These are phyloP conservation scores for Mycena epipterygia DNA, from an alignment of 768 basidiomycete genomes.

Conservation along the genomic window DNA sequence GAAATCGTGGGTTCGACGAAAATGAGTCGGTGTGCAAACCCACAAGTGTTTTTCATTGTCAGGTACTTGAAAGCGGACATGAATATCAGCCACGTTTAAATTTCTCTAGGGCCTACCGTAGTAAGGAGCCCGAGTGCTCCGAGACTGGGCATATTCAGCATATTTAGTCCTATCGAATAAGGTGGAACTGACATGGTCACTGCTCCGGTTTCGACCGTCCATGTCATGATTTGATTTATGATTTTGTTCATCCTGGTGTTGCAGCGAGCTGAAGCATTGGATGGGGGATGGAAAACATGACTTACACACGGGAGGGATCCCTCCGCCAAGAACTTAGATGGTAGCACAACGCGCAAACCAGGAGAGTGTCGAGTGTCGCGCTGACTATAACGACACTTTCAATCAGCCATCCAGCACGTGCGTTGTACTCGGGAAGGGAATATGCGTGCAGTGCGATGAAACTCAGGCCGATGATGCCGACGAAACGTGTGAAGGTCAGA, in stretches of 20 bases:
- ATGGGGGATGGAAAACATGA: neutral
- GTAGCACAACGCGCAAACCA: neutral
- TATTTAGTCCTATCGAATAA: too few relatives aligned
- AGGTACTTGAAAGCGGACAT: neutral
- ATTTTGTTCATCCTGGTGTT: neutral
- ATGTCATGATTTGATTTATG: slow-evolving; percentile 6
- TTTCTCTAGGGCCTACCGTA: neutral
- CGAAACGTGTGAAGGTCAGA: neutral
- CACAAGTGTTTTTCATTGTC: neutral
- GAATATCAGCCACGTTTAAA: neutral
- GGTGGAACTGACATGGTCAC: neutral
- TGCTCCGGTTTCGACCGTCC: neutral
- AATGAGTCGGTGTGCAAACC: neutral
- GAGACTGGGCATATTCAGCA: neutral
- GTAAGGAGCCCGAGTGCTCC: neutral
- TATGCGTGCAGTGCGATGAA: neutral
- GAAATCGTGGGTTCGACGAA: neutral
- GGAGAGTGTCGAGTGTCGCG: neutral
- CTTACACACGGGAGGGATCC: neutral
- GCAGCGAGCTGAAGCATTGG: neutral
- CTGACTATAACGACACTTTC: neutral
- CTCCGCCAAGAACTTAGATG: neutral
- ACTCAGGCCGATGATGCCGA: neutral
- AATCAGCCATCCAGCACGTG: neutral
- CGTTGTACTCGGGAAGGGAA: neutral